Evolutionary conservation across 495 filamentous ascomycete genomes (phyloP).

Genomic region (Hypoxylon rickii): DNA sequence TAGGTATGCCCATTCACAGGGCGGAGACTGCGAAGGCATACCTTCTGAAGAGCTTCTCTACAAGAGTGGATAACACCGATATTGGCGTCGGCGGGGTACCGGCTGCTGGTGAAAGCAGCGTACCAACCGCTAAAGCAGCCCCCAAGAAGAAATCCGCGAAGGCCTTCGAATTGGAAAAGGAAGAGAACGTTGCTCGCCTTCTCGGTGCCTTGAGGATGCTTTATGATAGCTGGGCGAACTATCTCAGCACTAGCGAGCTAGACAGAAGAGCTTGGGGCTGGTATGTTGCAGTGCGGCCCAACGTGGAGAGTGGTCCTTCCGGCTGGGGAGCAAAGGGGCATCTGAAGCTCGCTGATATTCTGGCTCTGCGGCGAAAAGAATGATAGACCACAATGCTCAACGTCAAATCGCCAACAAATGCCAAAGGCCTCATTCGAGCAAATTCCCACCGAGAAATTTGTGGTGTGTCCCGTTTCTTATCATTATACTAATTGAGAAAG

Average conservation of each 20-base stretch:
- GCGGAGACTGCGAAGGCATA: constrained; percentile 66
- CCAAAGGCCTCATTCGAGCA: no score
- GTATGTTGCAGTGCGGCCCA: constrained; percentile 76
- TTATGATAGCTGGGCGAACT: constrained; percentile 69
- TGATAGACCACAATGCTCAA: constrained; percentile 6
- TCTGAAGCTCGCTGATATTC: constrained; percentile 67
- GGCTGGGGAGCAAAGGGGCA: constrained; percentile 83
- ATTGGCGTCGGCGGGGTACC: neutral
- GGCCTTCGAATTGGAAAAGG: constrained; percentile 58
- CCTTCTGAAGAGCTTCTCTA: constrained; percentile 63
- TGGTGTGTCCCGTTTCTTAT: neutral
- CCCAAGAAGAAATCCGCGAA: constrained; percentile 49
- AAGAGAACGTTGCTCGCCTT: constrained; percentile 67
- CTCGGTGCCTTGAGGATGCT: constrained; percentile 70
- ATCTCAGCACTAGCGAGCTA: constrained; percentile 62
- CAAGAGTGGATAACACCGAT: constrained; percentile 14
- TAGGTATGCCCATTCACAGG: constrained; percentile 66
- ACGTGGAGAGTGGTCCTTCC: constrained; percentile 68
- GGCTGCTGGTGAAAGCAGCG: neutral
- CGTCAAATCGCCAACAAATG: neutral
- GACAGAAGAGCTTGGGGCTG: constrained; percentile 78
- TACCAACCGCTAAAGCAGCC: constrained; percentile 17
- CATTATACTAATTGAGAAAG: no score
- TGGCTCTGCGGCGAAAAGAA: constrained; percentile 60
- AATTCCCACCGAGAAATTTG: neutral